Base-by-base conservation (phyloP, 2,329 filamentous ascomycete genomes). In the Simplicillium sp. region DNA sequence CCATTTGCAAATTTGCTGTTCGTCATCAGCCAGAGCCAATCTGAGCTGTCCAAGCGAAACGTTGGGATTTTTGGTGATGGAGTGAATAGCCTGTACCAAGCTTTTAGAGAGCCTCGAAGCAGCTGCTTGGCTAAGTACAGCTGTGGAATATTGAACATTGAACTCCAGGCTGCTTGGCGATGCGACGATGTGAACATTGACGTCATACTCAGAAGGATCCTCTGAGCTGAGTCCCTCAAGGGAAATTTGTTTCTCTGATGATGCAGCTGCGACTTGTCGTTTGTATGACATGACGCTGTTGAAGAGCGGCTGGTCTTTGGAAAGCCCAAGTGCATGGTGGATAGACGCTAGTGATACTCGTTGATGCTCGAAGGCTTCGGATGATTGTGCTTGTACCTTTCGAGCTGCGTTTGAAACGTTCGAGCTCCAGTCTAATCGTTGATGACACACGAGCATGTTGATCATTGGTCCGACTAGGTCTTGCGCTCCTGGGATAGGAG, bases 381-480 rank as follows among this genome's bases (percentile, higher is more conserved):
- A 25, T 5, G 20, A 25, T 25, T 25, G 20, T 5, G 20, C 9
- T 25, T 25, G 20, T 25, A 25, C 9, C 20, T 25, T 25, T 25
- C 20, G 20, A 25, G 20, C 20, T 25, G 20, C 20, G 9, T 25
- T 9, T 6, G 20, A 25, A 25, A 25, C 20, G 6, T 9, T 25
- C 20, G 20, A 25, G 20, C 9, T 25, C 20, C 20, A 25, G 9
- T 25, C 20, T 9, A 25, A 9, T 9, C 9, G 20, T 9, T 6
- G 20, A 25, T 25, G 20, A 25, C 20, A 25, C 20, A 25, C 20
- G 20, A 25, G 20, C 25, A 48, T 42, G 29, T 48, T 48, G 2
- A 42, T 42, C n/a, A 40, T 40, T 12, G 46, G 41, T 4, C 46
- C 44, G 13, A 43, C 34, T 9, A 33, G 13, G 4, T 46, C 42